Percentiles rank a stretch among this genome's conserved stretches.
Conservation (phyloP, 108 stramenopile species). For the Nannochloropsis oceanica region DNA sequence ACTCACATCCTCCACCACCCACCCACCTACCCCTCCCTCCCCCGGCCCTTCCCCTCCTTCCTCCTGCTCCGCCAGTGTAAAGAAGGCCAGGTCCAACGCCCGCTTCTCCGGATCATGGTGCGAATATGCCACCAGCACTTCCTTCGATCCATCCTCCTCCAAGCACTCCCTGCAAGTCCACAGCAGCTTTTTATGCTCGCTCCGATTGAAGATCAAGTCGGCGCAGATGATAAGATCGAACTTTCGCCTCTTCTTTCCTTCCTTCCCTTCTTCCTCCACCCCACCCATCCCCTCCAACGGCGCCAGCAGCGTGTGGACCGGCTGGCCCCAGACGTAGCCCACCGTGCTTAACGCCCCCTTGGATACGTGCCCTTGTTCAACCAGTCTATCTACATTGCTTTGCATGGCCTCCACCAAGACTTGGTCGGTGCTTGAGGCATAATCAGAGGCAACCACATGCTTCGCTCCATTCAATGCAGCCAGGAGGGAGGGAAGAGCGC, state of each 20-base stretch:
- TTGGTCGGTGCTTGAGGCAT: background rate
- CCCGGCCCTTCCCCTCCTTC: background rate
- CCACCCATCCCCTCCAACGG: background rate
- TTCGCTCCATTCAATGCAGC: background rate
- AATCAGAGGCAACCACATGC: background rate
- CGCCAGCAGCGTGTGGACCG: background rate
- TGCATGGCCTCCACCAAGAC: background rate
- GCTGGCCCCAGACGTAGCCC: background rate
- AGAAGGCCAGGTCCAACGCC: background rate
- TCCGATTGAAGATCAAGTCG: background rate
- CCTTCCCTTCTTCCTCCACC: background rate
- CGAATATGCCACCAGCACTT: background rate
- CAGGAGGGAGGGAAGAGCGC: background rate
- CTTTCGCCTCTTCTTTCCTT: background rate
- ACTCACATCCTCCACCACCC: background rate
- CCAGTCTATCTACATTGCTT: background rate
- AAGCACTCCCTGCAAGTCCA: background rate
- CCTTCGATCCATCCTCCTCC: background rate
- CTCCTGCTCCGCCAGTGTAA: background rate
- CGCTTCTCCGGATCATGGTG: background rate
- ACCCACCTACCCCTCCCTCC: background rate
- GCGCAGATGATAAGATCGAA: background rate
- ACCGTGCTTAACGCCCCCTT: background rate
- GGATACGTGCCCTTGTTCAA: background rate
- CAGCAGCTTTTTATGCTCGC: background rate